A percentile compares a stretch with the other conserved stretches of the same genome.
Evolutionary conservation across 148 eudicot genomes (phyloP).

Genomic region (Pouteria glomerata): DNA sequence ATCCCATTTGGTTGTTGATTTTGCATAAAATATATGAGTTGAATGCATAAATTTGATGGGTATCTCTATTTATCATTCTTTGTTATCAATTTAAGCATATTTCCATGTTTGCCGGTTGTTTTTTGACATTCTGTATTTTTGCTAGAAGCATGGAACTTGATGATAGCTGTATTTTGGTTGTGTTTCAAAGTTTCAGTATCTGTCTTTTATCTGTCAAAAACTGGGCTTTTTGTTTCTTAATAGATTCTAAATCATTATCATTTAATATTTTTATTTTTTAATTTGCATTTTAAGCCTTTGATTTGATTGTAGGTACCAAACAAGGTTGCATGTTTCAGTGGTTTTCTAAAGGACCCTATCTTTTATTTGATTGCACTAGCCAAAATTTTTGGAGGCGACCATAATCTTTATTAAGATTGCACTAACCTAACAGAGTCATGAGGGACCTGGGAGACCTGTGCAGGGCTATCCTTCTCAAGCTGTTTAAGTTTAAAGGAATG

Average conservation of each 20-base stretch:
- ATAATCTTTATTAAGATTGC: too few relatives aligned
- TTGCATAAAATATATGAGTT: not conserved
- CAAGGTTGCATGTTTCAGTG: not conserved
- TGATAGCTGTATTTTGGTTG: not conserved
- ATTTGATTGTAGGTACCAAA: not conserved
- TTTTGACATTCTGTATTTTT: not conserved
- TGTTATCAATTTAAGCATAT: not conserved
- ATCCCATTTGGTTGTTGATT: constrained; percentile 3
- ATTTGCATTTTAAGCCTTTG: not conserved
- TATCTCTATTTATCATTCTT: not conserved
- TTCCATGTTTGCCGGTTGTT: not conserved
- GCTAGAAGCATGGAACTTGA: not conserved
- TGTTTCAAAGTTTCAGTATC: not conserved
- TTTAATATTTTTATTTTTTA: not conserved
- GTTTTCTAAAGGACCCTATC: not conserved
- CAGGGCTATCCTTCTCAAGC: not conserved
- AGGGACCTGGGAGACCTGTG: not conserved
- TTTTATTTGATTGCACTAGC: not conserved
- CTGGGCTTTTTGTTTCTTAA: not conserved
- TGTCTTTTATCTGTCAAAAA: not conserved
- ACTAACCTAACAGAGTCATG: not conserved
- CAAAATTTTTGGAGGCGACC: too few relatives aligned
- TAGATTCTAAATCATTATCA: not conserved
- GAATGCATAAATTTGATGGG: not conserved
- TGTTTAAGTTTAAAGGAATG: too few relatives aligned